A percentile compares a stretch with the other conserved stretches of the same genome.
These are phyloP conservation scores for Dryas alaskensis DNA, from an alignment of 306 rosid species.

Conservation along the genomic window DNA sequence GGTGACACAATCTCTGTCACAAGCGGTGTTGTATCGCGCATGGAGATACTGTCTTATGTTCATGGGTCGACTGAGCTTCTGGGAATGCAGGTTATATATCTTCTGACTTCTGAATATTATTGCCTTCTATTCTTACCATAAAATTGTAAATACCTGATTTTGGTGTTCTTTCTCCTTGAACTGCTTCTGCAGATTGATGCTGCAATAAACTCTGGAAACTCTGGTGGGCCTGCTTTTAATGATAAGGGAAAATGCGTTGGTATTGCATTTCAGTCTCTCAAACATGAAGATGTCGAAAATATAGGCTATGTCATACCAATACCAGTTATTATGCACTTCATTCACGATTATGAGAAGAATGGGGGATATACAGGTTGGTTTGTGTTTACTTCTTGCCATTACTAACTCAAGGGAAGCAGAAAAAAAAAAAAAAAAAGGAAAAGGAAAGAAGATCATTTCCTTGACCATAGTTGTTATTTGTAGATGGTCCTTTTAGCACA, in stretches of 20 bases:
- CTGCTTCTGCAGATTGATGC: conserved; percentile 61
- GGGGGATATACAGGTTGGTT: conserved; percentile 59
- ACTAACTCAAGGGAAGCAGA: too few species aligned
- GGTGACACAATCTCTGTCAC: conserved; percentile 86
- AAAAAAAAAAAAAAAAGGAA: too few species aligned
- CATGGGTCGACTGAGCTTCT: conserved; percentile 93
- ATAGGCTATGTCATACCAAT: conserved; percentile 81
- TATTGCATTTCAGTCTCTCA: conserved; percentile 84
- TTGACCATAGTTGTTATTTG: neutral
- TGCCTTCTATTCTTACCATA: conserved; percentile 10
- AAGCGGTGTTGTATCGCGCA: conserved; percentile 79
- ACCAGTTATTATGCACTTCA: conserved; percentile 74
- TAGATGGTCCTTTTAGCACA: neutral
- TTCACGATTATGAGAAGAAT: conserved; percentile 72
- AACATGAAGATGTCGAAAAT: conserved; percentile 74
- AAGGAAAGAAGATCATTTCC: too few species aligned
- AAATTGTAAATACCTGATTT: neutral
- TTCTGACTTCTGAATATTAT: neutral
- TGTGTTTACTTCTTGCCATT: neutral
- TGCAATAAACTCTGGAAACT: conserved; percentile 85
- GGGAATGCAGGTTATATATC: conserved; percentile 64
- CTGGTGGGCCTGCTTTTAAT: conserved; percentile 82
- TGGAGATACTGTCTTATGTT: conserved; percentile 75
- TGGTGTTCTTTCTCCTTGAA: conserved; percentile 13
- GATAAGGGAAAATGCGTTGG: conserved; percentile 76